Percentiles rank a stretch among this genome's conserved stretches.
phyloP scores from a whole-genome alignment of 805 yeast species.

The Candida quercuum region DNA sequence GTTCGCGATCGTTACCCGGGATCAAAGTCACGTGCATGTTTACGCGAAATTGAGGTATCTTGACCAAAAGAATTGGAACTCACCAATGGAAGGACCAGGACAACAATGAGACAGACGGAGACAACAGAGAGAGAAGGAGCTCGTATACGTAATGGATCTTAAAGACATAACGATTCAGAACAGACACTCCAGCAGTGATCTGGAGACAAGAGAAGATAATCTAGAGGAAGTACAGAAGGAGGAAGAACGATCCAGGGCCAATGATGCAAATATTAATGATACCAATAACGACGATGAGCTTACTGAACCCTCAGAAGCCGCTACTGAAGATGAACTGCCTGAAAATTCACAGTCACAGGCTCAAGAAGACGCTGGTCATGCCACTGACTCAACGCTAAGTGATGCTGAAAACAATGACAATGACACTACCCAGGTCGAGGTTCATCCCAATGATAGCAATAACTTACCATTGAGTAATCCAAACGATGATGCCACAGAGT shows the following conservation, averaged over 20 bases:
- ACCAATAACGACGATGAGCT: background rate
- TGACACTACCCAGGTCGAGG: background rate
- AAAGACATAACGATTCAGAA: background rate
- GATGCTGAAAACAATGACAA: background rate
- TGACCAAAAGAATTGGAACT: background rate
- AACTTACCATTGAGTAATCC: background rate
- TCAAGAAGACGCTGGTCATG: background rate
- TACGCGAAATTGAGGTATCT: background rate
- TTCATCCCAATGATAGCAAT: background rate
- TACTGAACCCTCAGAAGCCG: background rate
- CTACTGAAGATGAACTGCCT: background rate
- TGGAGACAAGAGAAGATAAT: background rate
- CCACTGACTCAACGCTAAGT: background rate
- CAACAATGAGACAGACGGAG: too few species aligned
- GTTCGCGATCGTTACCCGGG: background rate
- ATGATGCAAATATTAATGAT: background rate
- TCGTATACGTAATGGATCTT: too few species aligned
- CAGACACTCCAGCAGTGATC: background rate
- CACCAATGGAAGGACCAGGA: too few species aligned
- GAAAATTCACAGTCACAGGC: background rate
- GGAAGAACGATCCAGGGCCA: background rate
- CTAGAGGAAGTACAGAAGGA: background rate
- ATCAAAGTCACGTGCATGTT: background rate
- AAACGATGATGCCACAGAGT: background rate
- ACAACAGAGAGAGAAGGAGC: too few species aligned